These are phyloP conservation scores for Quercus ilex DNA, from an alignment of 306 rosid genomes.

Conservation along the genomic window DNA sequence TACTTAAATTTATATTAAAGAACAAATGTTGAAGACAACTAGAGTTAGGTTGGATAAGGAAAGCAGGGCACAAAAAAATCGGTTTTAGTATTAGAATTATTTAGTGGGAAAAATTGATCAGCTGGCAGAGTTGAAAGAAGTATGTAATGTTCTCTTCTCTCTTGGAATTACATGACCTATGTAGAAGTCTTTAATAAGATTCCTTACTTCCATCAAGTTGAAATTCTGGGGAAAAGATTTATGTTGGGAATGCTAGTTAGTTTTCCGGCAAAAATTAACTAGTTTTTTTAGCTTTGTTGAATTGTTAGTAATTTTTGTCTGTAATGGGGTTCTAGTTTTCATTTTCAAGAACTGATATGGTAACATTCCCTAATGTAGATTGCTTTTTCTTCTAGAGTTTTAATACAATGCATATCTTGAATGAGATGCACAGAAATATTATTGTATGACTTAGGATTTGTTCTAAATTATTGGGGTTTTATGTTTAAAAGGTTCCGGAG, in stretches of 20 bases:
- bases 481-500: slow-evolving; percentile 37
- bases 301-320: neutral
- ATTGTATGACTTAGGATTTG: neutral
- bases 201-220: neutral
- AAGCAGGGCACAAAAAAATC: neutral
- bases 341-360: neutral
- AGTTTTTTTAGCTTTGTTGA: neutral
- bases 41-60: neutral
- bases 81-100: neutral
- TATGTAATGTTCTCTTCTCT: neutral
- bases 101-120: neutral
- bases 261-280: neutral
- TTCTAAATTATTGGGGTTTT: slow-evolving; percentile 26
- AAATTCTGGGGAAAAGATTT: too few relatives aligned
- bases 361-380: neutral
- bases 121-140: neutral
- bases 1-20: neutral
- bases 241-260: neutral
- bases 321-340: neutral
- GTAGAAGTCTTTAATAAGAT: neutral
- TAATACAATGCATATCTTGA: neutral
- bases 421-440: neutral
- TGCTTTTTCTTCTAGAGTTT: slow-evolving; percentile 6
- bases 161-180: neutral
- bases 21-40: neutral